Evolutionary conservation across 179 eudicot genomes (phyloP).

Genomic region (Silene vulgaris): DNA sequence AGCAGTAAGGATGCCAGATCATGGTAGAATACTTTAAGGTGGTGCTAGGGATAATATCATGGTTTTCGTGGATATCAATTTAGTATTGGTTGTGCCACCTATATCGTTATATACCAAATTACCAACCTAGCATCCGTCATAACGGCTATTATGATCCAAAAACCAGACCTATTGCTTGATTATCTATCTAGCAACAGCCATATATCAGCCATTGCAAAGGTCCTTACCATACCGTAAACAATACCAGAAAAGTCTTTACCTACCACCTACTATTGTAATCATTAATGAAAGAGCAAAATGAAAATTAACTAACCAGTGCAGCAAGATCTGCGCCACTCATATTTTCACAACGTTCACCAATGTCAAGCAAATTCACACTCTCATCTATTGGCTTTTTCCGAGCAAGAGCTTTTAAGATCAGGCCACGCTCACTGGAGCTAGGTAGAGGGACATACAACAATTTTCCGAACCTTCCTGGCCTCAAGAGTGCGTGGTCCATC

Average conservation of each 20-base stretch:
- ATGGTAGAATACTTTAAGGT: no score
- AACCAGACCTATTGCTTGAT: background rate
- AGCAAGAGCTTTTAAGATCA: conserved; percentile 62
- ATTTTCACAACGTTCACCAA: conserved; percentile 58
- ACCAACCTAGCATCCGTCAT: background rate
- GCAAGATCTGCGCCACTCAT: conserved; percentile 87
- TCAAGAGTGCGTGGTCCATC: conserved; percentile 62
- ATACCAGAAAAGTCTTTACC: background rate
- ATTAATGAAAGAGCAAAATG: background rate
- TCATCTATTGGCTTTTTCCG: conserved; percentile 58
- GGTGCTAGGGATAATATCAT: no score
- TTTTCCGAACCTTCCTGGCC: conserved; percentile 82
- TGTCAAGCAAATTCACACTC: conserved; percentile 58
- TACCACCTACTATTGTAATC: no score
- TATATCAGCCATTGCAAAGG: background rate
- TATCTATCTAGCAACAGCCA: background rate
- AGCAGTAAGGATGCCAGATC: no score
- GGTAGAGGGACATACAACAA: conserved; percentile 69
- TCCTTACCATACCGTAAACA: background rate
- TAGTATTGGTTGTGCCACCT: no score
- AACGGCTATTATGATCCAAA: background rate
- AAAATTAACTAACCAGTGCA: conserved; percentile 50
- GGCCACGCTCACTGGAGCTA: conserved; percentile 58
- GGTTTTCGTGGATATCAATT: no score
- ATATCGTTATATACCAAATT: background rate